Conservation (phyloP, 2,329 filamentous ascomycete species). For the Diaporthe ampelina region DNA sequence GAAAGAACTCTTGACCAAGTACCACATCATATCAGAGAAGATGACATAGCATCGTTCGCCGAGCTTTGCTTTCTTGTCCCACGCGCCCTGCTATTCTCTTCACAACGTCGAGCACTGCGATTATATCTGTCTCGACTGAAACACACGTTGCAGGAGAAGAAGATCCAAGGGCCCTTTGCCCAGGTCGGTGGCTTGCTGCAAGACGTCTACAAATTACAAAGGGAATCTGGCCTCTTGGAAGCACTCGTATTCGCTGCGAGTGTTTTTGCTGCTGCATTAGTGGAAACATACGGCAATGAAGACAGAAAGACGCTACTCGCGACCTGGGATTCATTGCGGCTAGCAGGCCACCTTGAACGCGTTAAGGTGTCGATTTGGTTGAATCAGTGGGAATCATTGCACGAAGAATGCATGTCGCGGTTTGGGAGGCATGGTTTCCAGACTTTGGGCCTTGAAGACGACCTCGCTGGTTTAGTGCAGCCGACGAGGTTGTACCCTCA, state of each 20-base stretch:
- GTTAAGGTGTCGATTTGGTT: neutral
- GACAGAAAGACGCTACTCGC: neutral
- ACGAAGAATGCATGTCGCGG: neutral
- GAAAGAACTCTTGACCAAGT: conserved; percentile 2
- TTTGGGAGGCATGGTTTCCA: conserved; percentile 2
- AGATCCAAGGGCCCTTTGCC: neutral
- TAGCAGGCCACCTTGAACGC: conserved; percentile 1
- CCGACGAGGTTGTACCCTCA: conserved; percentile 10
- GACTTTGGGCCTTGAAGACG: neutral
- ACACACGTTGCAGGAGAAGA: neutral
- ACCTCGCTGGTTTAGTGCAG: neutral
- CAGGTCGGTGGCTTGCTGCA: neutral
- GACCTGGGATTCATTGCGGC: conserved; percentile 1
- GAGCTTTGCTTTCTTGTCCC: conserved; percentile 12
- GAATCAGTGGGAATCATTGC: neutral
- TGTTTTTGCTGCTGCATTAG: neutral
- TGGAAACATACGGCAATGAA: neutral
- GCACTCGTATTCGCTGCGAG: neutral
- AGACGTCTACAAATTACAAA: neutral
- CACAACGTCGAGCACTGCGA: neutral
- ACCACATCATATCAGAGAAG: neutral
- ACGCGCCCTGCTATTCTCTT: neutral
- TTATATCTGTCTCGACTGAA: neutral
- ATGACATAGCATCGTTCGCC: neutral
- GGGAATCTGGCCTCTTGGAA: neutral